Conservation (phyloP, 176 grass and related monocot species). For the Neostapfia colusana region DNA sequence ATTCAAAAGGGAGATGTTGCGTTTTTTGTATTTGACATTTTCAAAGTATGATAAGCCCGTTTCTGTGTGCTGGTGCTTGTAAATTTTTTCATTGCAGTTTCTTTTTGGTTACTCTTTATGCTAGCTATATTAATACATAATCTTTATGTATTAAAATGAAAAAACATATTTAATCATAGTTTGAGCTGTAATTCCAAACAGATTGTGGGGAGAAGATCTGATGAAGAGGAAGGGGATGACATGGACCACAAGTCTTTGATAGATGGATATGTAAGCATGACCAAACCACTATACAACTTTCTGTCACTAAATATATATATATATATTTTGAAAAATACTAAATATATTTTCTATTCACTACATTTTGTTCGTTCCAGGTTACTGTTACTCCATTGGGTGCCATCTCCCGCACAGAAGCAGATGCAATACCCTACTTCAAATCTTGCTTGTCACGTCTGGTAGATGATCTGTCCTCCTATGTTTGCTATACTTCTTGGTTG, state of each 20-base stretch:
- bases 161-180: constrained; percentile 13
- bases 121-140: constrained; percentile 18
- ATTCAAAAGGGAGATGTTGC: not conserved
- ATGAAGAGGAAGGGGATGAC: constrained; percentile 61
- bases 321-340: not conserved
- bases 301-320: not conserved
- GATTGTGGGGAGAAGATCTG: constrained; percentile 40
- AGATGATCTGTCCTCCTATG: not conserved
- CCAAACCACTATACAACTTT: constrained; percentile 25
- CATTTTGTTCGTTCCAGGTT: constrained; percentile 65
- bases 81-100: not conserved
- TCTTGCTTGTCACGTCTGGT: constrained; percentile 51
- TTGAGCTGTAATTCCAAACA: constrained; percentile 40
- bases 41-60: not conserved
- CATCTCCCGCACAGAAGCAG: constrained; percentile 56
- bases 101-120: constrained; percentile 16
- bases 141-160: constrained; percentile 15
- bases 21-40: not conserved
- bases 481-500: not conserved
- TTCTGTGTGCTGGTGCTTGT: not conserved
- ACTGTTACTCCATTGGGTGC: constrained; percentile 78
- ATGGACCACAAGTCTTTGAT: constrained; percentile 58
- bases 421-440: constrained; percentile 69
- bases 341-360: constrained; percentile 11
- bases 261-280: constrained; percentile 88